Evolutionary conservation across 257 asterid genomes (phyloP).

Genomic region (Plantago major): DNA sequence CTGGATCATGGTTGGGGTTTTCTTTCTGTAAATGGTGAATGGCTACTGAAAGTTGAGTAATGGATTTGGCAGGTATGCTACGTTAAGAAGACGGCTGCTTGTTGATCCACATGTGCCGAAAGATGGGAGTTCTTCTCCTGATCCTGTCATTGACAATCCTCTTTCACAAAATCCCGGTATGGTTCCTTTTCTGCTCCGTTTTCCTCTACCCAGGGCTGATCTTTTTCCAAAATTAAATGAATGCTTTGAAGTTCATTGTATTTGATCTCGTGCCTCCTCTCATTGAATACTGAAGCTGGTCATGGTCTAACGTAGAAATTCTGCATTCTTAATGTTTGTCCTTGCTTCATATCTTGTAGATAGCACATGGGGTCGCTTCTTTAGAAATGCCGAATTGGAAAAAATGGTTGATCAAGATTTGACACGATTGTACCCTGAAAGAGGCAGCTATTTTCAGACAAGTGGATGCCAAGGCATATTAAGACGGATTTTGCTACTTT

Average conservation of each 20-base stretch:
- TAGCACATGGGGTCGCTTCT: constrained; percentile 99
- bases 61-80: constrained; percentile 56
- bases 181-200: neutral
- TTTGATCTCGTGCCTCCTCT: neutral
- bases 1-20: neutral
- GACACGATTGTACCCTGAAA: constrained; percentile 92
- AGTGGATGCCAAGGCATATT: constrained; percentile 84
- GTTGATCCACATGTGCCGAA: constrained; percentile 79
- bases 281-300: neutral
- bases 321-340: neutral
- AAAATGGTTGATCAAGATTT: constrained; percentile 96
- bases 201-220: neutral
- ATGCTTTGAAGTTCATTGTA: neutral
- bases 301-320: neutral
- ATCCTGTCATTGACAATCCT: constrained; percentile 84
- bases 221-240: too few species aligned
- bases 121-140: constrained; percentile 74
- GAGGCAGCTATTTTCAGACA: constrained; percentile 91
- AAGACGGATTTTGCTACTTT: constrained; percentile 75
- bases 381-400: constrained; percentile 90
- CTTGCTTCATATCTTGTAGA: constrained; percentile 35
- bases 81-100: constrained; percentile 81
- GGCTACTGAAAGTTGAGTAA: neutral
- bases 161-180: constrained; percentile 90
- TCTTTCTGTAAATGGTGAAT: neutral